Evolutionary conservation across 768 basidiomycete species (phyloP), one percentile per base, ranked within the genome.

Genomic region (Trametes coccinea): DNA sequence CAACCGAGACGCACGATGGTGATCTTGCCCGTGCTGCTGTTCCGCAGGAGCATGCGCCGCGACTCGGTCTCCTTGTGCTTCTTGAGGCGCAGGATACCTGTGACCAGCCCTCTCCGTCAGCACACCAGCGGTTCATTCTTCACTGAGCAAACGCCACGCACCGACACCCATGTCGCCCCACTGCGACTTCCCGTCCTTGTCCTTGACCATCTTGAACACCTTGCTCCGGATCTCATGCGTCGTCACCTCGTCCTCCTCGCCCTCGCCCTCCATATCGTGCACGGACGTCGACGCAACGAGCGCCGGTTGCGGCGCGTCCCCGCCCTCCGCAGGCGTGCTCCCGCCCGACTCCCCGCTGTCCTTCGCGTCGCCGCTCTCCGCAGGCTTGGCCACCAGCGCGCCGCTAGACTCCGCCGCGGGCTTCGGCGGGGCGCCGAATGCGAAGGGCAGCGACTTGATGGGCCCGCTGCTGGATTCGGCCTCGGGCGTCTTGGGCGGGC

Each of bases 181-280:
- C 33, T 79, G 78, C 43, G 71, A 63, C 56, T 73, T 64, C 61
- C 80, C 71, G 61, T 82, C 80, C 11, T 78, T 75, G 14, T 76
- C 73, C 72, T 83, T 85, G 61, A 74, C 75, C 70, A 92, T 67
- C 69, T 80, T 82, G 69, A 77, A 90, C 29, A 86, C 84, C 71
- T 89, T 92, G 50, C 83, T 74, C 71, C 79, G 84, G 50, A 84
- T 77, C 47, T 77, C 73, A 71, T 89, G 79, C 31, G 75, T 74
- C 3, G 89, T 92, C 61, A 85, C 85, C 69, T 93, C 92, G 43
- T 87, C 80, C 70, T 93, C 89, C 74, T 93, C 92, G 31, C 92
- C 92, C 67, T 87, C 87, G 10, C 92, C 90, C 61, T 90, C 89
- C 55, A 77, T 78, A 64, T 90, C 89, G 63, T 88, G 84, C 37